Evolutionary conservation across 169 alveolate species (phyloP).

Genomic region (Perkinsus chesapeaki): DNA sequence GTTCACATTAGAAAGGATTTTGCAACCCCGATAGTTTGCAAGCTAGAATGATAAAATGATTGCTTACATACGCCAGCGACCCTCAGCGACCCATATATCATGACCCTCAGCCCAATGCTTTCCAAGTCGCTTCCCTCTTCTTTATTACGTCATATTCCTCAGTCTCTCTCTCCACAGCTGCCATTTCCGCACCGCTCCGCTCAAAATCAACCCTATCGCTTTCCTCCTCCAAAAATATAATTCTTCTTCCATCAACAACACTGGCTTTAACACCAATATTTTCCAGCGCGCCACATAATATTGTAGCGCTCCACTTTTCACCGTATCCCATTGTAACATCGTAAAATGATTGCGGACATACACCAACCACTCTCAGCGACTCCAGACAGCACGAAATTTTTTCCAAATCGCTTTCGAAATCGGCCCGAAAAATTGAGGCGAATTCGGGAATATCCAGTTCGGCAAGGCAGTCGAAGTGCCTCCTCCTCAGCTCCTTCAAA

Average conservation of each 20-base stretch:
- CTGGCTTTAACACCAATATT: background rate
- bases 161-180: background rate
- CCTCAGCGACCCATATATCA: background rate
- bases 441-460: background rate
- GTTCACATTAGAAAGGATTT: too few species aligned
- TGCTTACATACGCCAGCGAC: background rate
- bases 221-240: background rate
- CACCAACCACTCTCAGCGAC: background rate
- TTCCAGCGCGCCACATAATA: background rate
- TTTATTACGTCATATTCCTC: background rate
- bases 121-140: too few species aligned
- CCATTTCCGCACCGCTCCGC: background rate
- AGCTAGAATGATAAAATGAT: too few species aligned
- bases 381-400: background rate
- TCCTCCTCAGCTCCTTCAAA: background rate
- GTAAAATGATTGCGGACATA: background rate
- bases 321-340: background rate
- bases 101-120: background rate
- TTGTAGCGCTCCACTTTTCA: background rate
- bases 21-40: too few species aligned
- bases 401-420: background rate
- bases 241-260: background rate
- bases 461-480: background rate
- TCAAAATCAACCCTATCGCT: background rate
- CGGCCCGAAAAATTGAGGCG: background rate